Evolutionary conservation across 2,329 filamentous ascomycete species (phyloP), one percentile per base, ranked within the genome.

Genomic region (Endoconidiophora laricicola): DNA sequence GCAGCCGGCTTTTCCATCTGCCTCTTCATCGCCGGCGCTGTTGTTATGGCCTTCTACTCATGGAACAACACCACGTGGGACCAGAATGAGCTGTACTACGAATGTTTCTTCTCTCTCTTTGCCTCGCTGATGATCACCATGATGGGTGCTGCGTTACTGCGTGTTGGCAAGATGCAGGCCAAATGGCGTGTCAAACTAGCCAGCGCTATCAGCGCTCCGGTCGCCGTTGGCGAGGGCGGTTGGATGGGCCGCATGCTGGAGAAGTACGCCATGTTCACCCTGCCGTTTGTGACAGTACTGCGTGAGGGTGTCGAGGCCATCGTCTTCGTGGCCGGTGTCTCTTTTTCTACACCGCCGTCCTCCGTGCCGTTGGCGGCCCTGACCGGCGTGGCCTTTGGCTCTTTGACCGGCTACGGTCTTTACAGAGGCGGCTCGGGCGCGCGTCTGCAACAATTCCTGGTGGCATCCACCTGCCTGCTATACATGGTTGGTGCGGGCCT

Each of bases 121-220:
- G 85, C 86, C 2, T 72, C 78, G 16, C 56, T 91, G 56, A 86
- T 94, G 65, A 91, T 94, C 65, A 83, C 83, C 36, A 57, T 86
- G 54, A 81, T 93, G 69, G 86, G 86, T 24, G 81, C 79, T 29
- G 85, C 83, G 3, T 74, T 94, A 26, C 75, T 94, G 6, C 80
- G 86, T 23, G 74, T 94, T 50, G 82, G 79, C 54, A 91, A 90
- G 64, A 74, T 91, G 63, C 83, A 87, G 62, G 79, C 83, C 54
- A 91, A 91, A 65, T 94, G 86, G 87, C 76, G 79, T n/a, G 68
- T 81, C 58, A 91, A 91, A 74, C 76, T 94, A 22, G 76, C 80
- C 16, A 76, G 75, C 58, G 77, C 83, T 2, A 65, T 91, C 26
- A 77, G 83, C 56, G 61, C 60, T 1, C 67, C 71, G 9, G 55